Evolutionary conservation across 78 protist genomes (phyloP).

Genomic region (Isochrysis galbana): DNA sequence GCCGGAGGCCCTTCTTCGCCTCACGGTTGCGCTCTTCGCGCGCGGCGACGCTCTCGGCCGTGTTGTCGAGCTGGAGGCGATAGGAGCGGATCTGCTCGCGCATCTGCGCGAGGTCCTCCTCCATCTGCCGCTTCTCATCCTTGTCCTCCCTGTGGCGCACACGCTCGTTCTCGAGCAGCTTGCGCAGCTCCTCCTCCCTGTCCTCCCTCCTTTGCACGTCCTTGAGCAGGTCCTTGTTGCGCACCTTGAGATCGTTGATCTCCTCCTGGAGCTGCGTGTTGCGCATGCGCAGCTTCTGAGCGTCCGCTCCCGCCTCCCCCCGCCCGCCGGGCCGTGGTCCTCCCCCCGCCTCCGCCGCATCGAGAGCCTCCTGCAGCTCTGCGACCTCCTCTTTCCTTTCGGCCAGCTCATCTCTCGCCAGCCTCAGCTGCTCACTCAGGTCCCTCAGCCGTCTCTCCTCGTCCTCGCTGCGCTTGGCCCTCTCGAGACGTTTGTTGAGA

Average conservation of each 20-base stretch:
- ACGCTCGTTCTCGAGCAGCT: not conserved
- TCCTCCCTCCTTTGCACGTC: not conserved
- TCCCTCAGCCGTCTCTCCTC: not conserved
- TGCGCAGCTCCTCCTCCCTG: not conserved
- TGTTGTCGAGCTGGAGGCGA: not conserved
- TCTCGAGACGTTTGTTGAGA: not conserved
- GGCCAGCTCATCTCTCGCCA: not conserved
- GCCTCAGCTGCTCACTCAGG: not conserved
- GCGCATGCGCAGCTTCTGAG: not conserved
- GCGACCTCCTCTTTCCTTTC: not conserved
- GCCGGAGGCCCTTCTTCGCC: constrained; percentile 3
- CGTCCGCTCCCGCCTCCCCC: not conserved
- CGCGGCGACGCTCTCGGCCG: not conserved
- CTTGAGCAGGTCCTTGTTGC: not conserved
- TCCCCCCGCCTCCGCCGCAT: not conserved
- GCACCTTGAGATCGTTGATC: not conserved
- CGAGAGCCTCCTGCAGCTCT: not conserved
- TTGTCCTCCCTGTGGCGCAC: not conserved
- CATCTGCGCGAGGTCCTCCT: not conserved
- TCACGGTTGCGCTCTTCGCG: constrained; percentile 12
- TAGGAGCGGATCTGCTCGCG: not conserved
- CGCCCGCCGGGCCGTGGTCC: not conserved
- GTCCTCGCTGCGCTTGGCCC: not conserved
- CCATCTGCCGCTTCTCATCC: not conserved
- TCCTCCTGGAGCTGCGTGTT: not conserved